phyloP scores from a whole-genome alignment of 805 yeast species.

The Pichia thaimueangensis region DNA sequence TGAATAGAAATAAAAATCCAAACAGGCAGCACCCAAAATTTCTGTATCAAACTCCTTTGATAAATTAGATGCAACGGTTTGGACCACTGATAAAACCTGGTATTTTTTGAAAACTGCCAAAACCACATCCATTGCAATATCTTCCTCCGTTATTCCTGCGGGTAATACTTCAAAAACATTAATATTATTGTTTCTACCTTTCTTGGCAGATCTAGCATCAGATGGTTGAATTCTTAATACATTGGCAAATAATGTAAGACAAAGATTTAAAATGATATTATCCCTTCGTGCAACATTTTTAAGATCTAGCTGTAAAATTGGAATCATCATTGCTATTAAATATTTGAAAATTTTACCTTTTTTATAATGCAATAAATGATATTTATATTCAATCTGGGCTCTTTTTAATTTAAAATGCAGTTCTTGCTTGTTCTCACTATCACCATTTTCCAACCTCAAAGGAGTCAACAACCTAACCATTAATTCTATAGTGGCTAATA shows the following conservation, averaged over 20 bases:
- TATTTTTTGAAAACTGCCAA: constrained; percentile 56
- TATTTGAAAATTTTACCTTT: constrained; percentile 64
- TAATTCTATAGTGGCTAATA: constrained; percentile 68
- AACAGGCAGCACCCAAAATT: constrained; percentile 51
- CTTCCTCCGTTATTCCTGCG: constrained; percentile 51
- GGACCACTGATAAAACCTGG: constrained; percentile 63
- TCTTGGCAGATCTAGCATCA: constrained; percentile 35
- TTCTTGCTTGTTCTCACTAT: constrained; percentile 54
- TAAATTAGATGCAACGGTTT: constrained; percentile 63
- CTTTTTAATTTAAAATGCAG: constrained; percentile 56
- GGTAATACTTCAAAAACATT: constrained; percentile 42
- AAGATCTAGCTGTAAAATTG: constrained; percentile 46
- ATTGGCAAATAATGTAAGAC: constrained; percentile 70
- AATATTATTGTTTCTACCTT: constrained; percentile 16
- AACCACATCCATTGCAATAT: constrained; percentile 57
- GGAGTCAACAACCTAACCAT: constrained; percentile 88
- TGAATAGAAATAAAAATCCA: constrained; percentile 65
- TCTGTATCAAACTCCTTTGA: constrained; percentile 57
- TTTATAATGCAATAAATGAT: constrained; percentile 49
- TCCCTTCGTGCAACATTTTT: constrained; percentile 63
- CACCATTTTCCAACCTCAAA: constrained; percentile 46
- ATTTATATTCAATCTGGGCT: constrained; percentile 68
- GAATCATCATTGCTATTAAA: constrained; percentile 59
- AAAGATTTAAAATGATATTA: constrained; percentile 63
- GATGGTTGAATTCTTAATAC: constrained; percentile 73